Evolutionary conservation across 352 stramenopile species (phyloP), one percentile per base, ranked within the genome.

Genomic region (Globisporangium heterothallicum): DNA sequence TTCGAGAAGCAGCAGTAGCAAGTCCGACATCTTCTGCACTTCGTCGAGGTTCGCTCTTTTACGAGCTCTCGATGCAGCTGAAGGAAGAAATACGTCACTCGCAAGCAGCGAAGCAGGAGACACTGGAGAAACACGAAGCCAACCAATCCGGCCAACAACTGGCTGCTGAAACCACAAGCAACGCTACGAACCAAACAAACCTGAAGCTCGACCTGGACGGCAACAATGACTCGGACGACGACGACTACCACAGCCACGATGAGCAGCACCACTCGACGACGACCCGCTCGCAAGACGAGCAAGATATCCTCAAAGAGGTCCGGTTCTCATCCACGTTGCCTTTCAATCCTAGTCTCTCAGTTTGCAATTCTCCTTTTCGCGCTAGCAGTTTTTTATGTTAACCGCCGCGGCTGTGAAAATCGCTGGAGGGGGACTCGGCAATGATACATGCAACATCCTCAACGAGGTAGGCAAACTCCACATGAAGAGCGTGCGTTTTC

Each of bases 391-490:
- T 62, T 82, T 84, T 54, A 60, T 82, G 58, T 53, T 84, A 26
- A 84, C 73, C 3, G 73, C 73, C 0, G 68, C 73, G 8, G 73
- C 73, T 4, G 63, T 84, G 36, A 84, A 84, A 53, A 78, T 79
- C 52, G 57, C 65, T 3, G 73, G 73, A 24, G 73, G 58, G 1
- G 73, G 73, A 1, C 56, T 84, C 5, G 56, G 70, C 36, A 82
- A 81, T 56, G 70, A 80, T 47, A 49, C 63, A 40, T 84, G 73
- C 68, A 84, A 84, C 62, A 84, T 84, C 43, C 53, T 60, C 42
- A 84, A 84, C 58, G 73, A 72, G 30, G 62, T 70, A 26, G 16
- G 27, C 26, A 16, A 8, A 6, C 19, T 49, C 10, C 2, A 8
- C 27, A 16, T 26, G 41, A 14, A 6, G 21, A n/a, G 18, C 18